phyloP scores from a whole-genome alignment of 208 protist species.

The Herpetomonas samuelpessoai region DNA sequence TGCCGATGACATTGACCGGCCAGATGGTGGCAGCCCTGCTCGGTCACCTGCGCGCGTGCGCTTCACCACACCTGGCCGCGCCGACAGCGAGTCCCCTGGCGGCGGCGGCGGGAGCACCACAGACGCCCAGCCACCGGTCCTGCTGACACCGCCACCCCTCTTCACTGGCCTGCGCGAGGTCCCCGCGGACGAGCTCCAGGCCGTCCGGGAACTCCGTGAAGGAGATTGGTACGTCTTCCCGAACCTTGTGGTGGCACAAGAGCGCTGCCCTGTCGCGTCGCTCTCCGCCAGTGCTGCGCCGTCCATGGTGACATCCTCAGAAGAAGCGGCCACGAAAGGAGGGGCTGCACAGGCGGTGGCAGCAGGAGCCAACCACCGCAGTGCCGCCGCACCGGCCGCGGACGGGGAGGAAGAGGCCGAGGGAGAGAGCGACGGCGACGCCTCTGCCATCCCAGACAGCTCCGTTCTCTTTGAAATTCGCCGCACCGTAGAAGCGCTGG shows the following conservation, averaged over 20 bases:
- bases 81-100: not conserved
- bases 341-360: not conserved
- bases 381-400: not conserved
- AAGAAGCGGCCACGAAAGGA: slow-evolving; percentile 1
- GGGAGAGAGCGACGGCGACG: slow-evolving; percentile 19
- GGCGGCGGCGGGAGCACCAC: not conserved
- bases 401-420: slow-evolving; percentile 9
- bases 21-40: not conserved
- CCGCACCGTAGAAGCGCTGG: slow-evolving; percentile 49
- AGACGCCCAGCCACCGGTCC: slow-evolving; percentile 6
- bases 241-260: slow-evolving; percentile 43
- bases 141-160: slow-evolving; percentile 41
- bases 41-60: not conserved
- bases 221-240: slow-evolving; percentile 80
- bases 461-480: slow-evolving; percentile 80
- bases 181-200: slow-evolving; percentile 37
- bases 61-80: not conserved
- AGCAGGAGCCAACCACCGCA: slow-evolving; percentile 3
- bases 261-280: slow-evolving; percentile 13
- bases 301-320: slow-evolving; percentile 16
- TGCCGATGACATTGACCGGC: not conserved
- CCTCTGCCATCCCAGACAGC: slow-evolving; percentile 56
- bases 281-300: slow-evolving; percentile 5
- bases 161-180: slow-evolving; percentile 70
- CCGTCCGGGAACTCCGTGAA: slow-evolving; percentile 32